Base-by-base conservation (phyloP, 352 stramenopile species). In the Elongisporangium anandrum region DNA sequence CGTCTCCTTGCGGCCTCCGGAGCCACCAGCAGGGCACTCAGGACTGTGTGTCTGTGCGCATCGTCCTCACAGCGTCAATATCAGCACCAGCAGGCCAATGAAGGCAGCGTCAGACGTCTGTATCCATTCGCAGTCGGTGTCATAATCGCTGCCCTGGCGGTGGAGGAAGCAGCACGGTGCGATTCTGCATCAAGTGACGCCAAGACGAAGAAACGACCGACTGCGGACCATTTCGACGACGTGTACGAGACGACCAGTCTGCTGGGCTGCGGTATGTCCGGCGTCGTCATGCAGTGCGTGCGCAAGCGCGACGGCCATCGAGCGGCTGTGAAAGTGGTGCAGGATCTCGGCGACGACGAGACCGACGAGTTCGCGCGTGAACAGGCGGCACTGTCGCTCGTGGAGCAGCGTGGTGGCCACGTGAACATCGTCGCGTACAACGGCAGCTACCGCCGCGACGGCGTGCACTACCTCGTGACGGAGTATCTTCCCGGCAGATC, bases 271-370 rank as follows among this genome's bases (percentile, higher is more conserved):
- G 85, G 85, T 20, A 70, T 84, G 3, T 95, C 91, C 61, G 85
- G 85, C n/a, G 79, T 93, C 23, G 85, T 95, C 34, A 90, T 95
- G 73, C 78, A 89, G 63, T 95, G 85, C 62, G 69, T 85, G 34
- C 67, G 74, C 65, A 91, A 90, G 61, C 62, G 68, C 9, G 76
- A 87, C 62, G 75, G 81, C 29, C 71, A 65, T 12, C 56, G 88
- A 17, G 77, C 79, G 6, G 85, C 85, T 4, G 83, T 93, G 52
- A 95, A 95, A 60, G 90, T 92, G 77, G 72, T 89, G 24, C 73
- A 92, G 58, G 73, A 89, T 41, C 50, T 85, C 20, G 57, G 59
- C n/a, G 76, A 74, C 23, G 79, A 75, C 23, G 56, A 69, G 22
- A 45, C 34, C 34, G 70, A 82, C 17, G 85, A 92, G 59, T 71